phyloP scores from a whole-genome alignment of 495 filamentous ascomycete genomes.

The Immersiella caudata region DNA sequence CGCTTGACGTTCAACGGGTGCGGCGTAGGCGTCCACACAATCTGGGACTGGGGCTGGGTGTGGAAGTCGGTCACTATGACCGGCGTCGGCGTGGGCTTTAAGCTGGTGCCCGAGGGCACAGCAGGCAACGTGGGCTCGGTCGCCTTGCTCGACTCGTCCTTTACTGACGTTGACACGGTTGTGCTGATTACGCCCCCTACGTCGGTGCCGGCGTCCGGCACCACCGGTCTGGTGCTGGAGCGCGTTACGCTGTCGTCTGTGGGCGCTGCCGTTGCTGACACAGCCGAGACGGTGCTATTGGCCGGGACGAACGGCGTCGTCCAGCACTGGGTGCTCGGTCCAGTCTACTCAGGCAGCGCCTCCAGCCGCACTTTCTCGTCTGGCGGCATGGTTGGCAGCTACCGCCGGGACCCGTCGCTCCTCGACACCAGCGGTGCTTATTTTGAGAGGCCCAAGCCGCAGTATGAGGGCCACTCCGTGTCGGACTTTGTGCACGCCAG shows the following conservation, averaged over 20 bases:
- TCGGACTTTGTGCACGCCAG: conserved; percentile 65
- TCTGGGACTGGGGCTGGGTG: conserved; percentile 90
- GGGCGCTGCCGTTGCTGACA: conserved; percentile 54
- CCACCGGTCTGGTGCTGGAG: conserved; percentile 70
- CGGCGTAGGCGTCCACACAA: conserved; percentile 80
- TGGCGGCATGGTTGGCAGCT: conserved; percentile 57
- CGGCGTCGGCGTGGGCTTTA: conserved; percentile 70
- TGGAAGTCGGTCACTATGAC: conserved; percentile 76
- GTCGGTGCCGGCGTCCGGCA: conserved; percentile 57
- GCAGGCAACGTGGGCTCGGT: conserved; percentile 68
- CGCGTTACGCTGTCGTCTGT: conserved; percentile 64
- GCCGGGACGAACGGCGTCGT: background rate
- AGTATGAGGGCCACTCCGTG: conserved; percentile 60
- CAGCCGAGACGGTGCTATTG: conserved; percentile 49
- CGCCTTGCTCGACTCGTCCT: conserved; percentile 72
- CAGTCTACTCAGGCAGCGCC: background rate
- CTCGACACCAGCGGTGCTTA: conserved; percentile 44
- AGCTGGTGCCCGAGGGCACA: conserved; percentile 64
- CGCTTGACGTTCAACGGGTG: conserved; percentile 83
- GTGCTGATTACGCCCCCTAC: too few species aligned
- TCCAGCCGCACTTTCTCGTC: conserved; percentile 71
- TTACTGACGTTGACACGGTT: conserved; percentile 40
- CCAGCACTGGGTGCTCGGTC: background rate
- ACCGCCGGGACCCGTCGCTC: background rate
- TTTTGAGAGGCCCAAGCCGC: conserved; percentile 67